Evolutionary conservation across 352 stramenopile genomes (phyloP), one percentile per base, ranked within the genome.

Genomic region (Phytophthora brassicae): DNA sequence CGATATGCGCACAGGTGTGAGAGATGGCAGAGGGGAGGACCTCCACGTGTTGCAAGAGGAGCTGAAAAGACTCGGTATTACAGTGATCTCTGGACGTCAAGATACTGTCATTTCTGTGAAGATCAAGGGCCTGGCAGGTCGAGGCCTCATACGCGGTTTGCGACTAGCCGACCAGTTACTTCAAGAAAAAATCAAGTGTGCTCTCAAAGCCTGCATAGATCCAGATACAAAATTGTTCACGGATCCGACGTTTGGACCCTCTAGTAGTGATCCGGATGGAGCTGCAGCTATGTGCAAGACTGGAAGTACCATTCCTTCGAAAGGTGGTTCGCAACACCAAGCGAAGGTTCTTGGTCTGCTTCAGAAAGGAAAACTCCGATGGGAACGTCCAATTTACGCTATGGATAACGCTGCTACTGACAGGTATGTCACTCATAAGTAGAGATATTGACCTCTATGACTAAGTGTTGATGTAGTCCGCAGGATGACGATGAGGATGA

Each of bases 211-310:
- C 1, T 86, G 56, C 23, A 75, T 51, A 4, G 70, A 84, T 66
- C 56, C 72, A 24, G 41, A 35, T 0, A 79, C 71, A 9, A 88
- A 86, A 45, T 51, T 83, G 1, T 97, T 95, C 43, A 66, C 60
- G 3, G 89, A 97, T 45, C 83, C 86, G 6, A 91, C 83, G 9
- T 97, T 97, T 63, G 89, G 89, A 3, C 88, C 89, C 13, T 74
- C 38, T 2, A 42, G 64, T 2, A 67, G 48, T 14, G 88, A 96
- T 54, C 60, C 68, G 2, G 69, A 79, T 31, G 89, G 88, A 8
- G 77, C 76, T 14, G 43, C 65, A 17, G 86, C 86, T 4, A 62
- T 96, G 9, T 96, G 86, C 57, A 90, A 90, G 52, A 75, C 67
- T 23, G 76, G 77, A 1, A 57, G 38, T 13, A 48, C 57, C 6